These are phyloP conservation scores for Lycium ferocissimum DNA, from an alignment of 257 asterid species.

Conservation along the genomic window DNA sequence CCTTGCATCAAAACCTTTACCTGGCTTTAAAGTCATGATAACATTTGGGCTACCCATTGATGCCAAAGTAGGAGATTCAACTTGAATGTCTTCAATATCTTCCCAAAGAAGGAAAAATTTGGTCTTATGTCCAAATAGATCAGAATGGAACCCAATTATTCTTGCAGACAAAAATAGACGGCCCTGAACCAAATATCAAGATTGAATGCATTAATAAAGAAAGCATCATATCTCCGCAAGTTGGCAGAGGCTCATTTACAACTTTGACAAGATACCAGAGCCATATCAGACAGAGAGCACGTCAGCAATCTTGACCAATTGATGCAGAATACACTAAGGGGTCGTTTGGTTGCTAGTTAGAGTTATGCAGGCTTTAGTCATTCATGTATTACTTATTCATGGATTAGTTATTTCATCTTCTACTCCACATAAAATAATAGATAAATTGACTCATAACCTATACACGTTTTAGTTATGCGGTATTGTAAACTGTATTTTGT, in stretches of 20 bases:
- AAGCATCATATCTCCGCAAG: background rate
- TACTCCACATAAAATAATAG: too few relatives aligned
- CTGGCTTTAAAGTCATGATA: slow-evolving; percentile 78
- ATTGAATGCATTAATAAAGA: slow-evolving; percentile 18
- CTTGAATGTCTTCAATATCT: slow-evolving; percentile 93
- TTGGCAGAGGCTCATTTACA: background rate
- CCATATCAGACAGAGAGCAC: background rate
- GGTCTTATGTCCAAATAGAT: slow-evolving; percentile 93
- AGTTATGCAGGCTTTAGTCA: too few relatives aligned
- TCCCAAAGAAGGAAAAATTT: slow-evolving; percentile 97
- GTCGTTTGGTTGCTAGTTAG: too few relatives aligned
- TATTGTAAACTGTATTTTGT: too few relatives aligned
- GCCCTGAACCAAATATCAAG: slow-evolving; percentile 63
- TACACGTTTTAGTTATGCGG: too few relatives aligned
- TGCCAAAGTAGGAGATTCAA: slow-evolving; percentile 85
- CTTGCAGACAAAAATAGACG: slow-evolving; percentile 96
- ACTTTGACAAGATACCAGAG: background rate
- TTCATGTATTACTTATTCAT: too few relatives aligned
- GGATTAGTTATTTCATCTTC: too few relatives aligned
- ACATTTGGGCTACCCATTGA: slow-evolving; percentile 98
- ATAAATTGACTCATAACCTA: too few relatives aligned
- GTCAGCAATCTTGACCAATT: background rate
- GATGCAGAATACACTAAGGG: slow-evolving; percentile 9
- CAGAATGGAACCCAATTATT: slow-evolving; percentile 97
- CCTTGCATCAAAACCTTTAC: slow-evolving; percentile 87